Evolutionary conservation across 148 eudicot genomes (phyloP), one percentile per base, ranked within the genome.

Genomic region (Chenopodium formosanum): DNA sequence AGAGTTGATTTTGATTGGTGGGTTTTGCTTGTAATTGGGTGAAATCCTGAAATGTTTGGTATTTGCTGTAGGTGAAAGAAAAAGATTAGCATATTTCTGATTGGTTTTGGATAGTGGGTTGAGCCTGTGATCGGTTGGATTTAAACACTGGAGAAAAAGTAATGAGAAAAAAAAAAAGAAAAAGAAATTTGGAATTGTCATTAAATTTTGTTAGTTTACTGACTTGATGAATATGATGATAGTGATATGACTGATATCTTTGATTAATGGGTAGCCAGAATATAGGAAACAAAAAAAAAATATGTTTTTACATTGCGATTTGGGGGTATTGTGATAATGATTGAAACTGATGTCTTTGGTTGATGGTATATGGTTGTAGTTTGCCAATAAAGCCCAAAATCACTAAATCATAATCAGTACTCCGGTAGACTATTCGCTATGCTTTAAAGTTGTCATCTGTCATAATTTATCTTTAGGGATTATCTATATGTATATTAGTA

Each of bases 211-310:
- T 12, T 20, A 31, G 14, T 40, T 70, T 72, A 72, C 29, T 72
- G 53, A 9, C 25, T 10, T 37, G 73, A 72, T 72, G 52, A 37
- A 7, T 44, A 72, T 72, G 75, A 72, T 72, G 75, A n/a, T 37
- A 37, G 53, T 8, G 25, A 40, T 34, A 34, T 34, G 40, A 34
- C 40, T 34, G 40, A 34, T 40, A 40, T 40, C 44, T 40, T 40
- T 40, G 44, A 40, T 40, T 78, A 66, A 29, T 79, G 52, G 74
- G 2, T 66, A 66, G 12, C 7, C 29, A 27, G 17, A 20, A 66
- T 67, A 67, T 67, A 13, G 34, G 37, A 67, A 25, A 67, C 37
- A 23, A 23, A 23, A 23, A 23, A 23, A 23, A 23, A 23, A 23
- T 23, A 23, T 62, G 34, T 65, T 46, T 46, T 47, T 40, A 23